Percentiles rank a stretch among this genome's conserved stretches.
Conservation (phyloP, 202 grass and related monocot genomes). For the Cymbopogon flexuosus region DNA sequence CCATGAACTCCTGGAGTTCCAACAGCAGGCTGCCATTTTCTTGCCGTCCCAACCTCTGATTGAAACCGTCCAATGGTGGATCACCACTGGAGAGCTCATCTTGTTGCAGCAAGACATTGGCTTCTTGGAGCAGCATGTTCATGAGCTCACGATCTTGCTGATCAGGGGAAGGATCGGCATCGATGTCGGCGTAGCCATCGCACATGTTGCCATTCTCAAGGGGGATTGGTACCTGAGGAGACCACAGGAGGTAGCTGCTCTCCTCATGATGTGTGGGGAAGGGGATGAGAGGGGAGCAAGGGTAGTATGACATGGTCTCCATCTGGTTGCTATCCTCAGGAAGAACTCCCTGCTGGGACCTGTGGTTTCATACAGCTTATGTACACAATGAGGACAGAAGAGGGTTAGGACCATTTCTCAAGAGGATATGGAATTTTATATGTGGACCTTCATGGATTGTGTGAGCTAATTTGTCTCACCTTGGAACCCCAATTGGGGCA, state of each 20-base stretch:
- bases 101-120: slow-evolving; percentile 15
- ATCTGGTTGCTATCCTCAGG: slow-evolving; percentile 15
- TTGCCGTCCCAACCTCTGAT: background rate
- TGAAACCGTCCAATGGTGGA: background rate
- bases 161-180: slow-evolving; percentile 9
- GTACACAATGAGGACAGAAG: slow-evolving; percentile 11
- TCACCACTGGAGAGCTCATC: background rate
- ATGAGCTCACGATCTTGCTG: slow-evolving; percentile 4
- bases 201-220: slow-evolving; percentile 20
- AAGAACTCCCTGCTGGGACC: background rate
- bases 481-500: background rate
- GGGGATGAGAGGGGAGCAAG: slow-evolving; percentile 40
- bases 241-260: slow-evolving; percentile 30
- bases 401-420: slow-evolving; percentile 32
- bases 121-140: slow-evolving; percentile 24
- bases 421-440: background rate
- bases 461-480: slow-evolving; percentile 26
- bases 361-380: slow-evolving; percentile 22
- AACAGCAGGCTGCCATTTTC: slow-evolving; percentile 15
- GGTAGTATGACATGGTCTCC: slow-evolving; percentile 37
- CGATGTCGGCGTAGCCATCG: background rate
- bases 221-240: background rate
- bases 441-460: slow-evolving; percentile 27
- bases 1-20: slow-evolving; percentile 22
- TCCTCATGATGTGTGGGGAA: slow-evolving; percentile 35